Evolutionary conservation across 345 rosid genomes (phyloP).

Genomic region (Citrus inodora): DNA sequence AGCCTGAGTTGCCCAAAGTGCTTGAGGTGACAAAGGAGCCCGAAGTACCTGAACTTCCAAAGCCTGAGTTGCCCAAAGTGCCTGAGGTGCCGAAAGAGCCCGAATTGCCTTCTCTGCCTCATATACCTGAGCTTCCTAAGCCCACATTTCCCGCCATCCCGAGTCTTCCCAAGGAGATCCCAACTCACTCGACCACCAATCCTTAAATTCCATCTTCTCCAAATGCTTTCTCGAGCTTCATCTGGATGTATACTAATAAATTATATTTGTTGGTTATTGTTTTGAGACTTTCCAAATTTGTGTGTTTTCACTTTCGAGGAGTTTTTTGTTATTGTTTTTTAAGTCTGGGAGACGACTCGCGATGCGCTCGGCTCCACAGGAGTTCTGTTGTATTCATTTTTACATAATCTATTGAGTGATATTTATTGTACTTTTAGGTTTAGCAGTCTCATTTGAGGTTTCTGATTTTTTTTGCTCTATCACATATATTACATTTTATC

Average conservation of each 20-base stretch:
- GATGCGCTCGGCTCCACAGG: not conserved
- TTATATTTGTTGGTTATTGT: not conserved
- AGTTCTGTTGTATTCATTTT: not conserved
- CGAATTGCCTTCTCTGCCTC: not conserved
- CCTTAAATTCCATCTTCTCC: not conserved
- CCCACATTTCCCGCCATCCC: not conserved
- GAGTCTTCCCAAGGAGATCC: conserved; percentile 11
- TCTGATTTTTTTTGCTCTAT: too few relatives aligned
- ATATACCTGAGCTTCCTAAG: not conserved
- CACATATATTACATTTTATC: too few relatives aligned
- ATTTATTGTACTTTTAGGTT: too few relatives aligned
- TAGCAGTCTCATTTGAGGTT: not conserved
- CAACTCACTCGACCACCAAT: not conserved
- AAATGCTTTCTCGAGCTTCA: not conserved
- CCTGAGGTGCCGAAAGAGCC: conserved; percentile 1
- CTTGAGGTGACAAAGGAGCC: conserved; percentile 5
- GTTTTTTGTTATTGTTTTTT: too few relatives aligned
- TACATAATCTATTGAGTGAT: not conserved
- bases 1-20: not conserved
- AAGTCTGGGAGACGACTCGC: too few relatives aligned
- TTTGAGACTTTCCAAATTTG: not conserved
- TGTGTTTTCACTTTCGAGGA: not conserved
- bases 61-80: not conserved
- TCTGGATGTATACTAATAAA: not conserved
- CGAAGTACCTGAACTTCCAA: not conserved